Conservation (phyloP, 2,329 filamentous ascomycete species). For the Raffaelea deltoideospora region DNA sequence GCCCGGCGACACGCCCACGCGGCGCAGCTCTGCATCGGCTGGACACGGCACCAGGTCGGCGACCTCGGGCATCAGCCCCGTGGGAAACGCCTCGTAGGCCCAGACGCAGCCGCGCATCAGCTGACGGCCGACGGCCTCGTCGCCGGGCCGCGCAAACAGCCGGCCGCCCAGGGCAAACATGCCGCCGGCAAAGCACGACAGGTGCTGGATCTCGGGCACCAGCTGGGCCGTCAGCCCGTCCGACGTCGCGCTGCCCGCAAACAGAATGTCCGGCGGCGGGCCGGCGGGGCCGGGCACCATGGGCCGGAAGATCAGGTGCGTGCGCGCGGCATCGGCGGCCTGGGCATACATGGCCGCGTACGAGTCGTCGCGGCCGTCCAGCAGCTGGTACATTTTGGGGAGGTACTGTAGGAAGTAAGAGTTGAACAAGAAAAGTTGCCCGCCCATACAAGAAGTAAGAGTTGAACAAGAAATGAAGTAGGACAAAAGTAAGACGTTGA, state of each 20-base stretch:
- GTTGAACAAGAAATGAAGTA: too few relatives aligned
- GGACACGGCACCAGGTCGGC: conserved; percentile 30
- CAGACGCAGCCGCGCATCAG: conserved; percentile 41
- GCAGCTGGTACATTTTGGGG: conserved; percentile 46
- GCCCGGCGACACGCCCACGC: background rate
- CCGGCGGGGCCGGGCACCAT: conserved; percentile 36
- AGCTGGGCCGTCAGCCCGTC: conserved; percentile 11
- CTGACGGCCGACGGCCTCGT: conserved; percentile 30
- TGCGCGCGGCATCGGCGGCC: conserved; percentile 42
- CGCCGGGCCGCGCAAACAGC: conserved; percentile 26
- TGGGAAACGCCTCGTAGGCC: conserved; percentile 37
- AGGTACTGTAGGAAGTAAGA: too few relatives aligned
- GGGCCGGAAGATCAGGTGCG: conserved; percentile 54
- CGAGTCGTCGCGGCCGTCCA: conserved; percentile 44
- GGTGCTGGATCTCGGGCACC: conserved; percentile 23
- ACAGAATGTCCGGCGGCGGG: conserved; percentile 39
- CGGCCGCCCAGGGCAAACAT: conserved; percentile 30
- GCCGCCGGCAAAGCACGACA: conserved; percentile 32
- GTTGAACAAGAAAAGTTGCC: too few relatives aligned
- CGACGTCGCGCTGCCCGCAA: conserved; percentile 30
- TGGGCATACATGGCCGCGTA: conserved; percentile 51
- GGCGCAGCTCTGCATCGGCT: conserved; percentile 4
- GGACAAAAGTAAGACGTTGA: too few relatives aligned
- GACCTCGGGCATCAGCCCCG: conserved; percentile 44
- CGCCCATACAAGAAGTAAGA: too few relatives aligned